Conservation (phyloP, 2,329 filamentous ascomycete genomes). For the Curvularia sp. region DNA sequence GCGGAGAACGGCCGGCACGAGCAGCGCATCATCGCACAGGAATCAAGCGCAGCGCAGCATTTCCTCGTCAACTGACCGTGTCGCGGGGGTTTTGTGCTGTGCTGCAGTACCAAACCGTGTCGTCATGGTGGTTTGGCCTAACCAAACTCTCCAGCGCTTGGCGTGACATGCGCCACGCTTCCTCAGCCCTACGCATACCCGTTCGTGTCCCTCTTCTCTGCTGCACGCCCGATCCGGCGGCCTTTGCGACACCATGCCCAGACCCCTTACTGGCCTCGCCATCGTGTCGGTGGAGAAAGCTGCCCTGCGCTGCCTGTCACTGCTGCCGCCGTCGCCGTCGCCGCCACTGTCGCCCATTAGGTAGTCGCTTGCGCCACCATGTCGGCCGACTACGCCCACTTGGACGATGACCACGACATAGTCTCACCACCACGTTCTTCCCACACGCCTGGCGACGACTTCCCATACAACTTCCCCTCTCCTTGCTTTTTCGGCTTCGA, state of each 20-base stretch:
- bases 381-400: conserved; percentile 21
- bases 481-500: conserved; percentile 6
- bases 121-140: conserved; percentile 4
- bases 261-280: not conserved
- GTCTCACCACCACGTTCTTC: conserved; percentile 12
- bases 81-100: not conserved
- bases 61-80: conserved; percentile 7
- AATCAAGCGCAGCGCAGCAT: conserved; percentile 37
- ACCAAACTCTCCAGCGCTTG: conserved; percentile 8
- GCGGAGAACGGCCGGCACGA: conserved; percentile 32
- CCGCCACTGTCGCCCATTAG: conserved; percentile 3
- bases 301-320: not conserved
- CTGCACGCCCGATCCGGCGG: conserved; percentile 15
- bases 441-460: conserved; percentile 8
- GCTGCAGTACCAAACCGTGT: not conserved
- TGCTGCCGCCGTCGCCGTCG: conserved; percentile 4
- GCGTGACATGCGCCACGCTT: not conserved
- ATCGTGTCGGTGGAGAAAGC: conserved; percentile 5
- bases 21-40: conserved; percentile 42
- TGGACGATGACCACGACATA: conserved; percentile 11
- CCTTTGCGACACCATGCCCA: conserved; percentile 11
- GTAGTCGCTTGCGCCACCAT: conserved; percentile 24
- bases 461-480: conserved; percentile 7
- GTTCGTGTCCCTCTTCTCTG: not conserved
- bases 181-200: conserved; percentile 18